Evolutionary conservation across 2,329 filamentous ascomycete genomes (phyloP).

Genomic region (Colletotrichum sp.): DNA sequence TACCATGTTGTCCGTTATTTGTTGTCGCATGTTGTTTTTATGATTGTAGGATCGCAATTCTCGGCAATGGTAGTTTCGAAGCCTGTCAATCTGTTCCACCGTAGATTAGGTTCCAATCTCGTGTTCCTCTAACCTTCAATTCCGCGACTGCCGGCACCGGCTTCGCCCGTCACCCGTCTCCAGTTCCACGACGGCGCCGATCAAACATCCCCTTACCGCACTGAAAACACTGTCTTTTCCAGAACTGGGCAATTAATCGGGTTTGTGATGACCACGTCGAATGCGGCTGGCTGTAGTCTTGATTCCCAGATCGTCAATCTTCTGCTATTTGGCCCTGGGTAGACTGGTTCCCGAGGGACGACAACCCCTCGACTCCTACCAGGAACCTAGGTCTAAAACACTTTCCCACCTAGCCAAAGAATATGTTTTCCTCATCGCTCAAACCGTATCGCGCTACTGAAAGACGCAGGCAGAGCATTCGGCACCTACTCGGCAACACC

Average conservation of each 20-base stretch:
- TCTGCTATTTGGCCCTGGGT: fast-evolving
- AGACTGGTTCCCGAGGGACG: neutral
- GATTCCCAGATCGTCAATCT: neutral
- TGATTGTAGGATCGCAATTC: neutral
- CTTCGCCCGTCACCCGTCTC: neutral
- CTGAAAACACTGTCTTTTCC: fast-evolving
- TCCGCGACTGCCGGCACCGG: neutral
- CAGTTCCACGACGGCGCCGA: neutral
- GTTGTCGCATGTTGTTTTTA: neutral
- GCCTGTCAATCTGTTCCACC: too few species aligned
- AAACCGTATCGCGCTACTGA: neutral
- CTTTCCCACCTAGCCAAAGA: too few species aligned
- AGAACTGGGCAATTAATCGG: neutral
- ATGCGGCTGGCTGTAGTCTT: neutral
- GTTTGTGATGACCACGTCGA: neutral
- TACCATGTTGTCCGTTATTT: neutral
- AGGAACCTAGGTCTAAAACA: too few species aligned
- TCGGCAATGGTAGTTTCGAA: neutral
- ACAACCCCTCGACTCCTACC: neutral
- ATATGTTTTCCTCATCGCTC: neutral
- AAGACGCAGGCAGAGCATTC: neutral
- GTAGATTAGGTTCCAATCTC: fast-evolving
- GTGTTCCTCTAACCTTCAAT: neutral
- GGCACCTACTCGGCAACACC: neutral
- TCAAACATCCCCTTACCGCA: neutral